Percentiles rank a stretch among this genome's conserved stretches.
Evolutionary conservation across 768 basidiomycete species (phyloP).

Genomic region (Hemileccinum impolitum): DNA sequence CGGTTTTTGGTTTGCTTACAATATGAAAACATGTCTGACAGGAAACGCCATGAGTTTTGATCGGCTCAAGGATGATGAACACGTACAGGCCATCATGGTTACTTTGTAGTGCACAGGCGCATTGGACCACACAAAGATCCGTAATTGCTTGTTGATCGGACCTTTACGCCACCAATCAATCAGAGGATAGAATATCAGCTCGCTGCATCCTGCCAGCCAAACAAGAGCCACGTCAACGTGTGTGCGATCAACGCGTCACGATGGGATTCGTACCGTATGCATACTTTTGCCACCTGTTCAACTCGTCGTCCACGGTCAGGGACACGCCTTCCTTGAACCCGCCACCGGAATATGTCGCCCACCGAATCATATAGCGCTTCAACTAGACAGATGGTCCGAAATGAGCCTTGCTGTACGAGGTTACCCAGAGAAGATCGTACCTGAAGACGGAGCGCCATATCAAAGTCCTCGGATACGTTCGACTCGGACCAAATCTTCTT

Average conservation of each 20-base stretch:
- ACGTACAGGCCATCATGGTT: conserved; percentile 51
- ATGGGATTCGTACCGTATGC: conserved; percentile 49
- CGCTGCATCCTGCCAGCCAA: conserved; percentile 22
- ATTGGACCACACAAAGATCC: conserved; percentile 71
- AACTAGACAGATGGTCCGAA: conserved; percentile 2
- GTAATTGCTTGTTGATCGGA: conserved; percentile 80
- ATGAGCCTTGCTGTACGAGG: no score
- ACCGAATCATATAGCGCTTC: conserved; percentile 32
- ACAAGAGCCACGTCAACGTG: no score
- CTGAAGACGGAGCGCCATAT: conserved; percentile 62
- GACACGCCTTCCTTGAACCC: conserved; percentile 96
- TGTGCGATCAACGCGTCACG: conserved; percentile 39
- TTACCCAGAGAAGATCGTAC: conserved; percentile 17
- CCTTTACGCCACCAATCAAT: conserved; percentile 73
- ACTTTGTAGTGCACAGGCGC: conserved; percentile 83
- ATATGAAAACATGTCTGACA: conserved; percentile 48
- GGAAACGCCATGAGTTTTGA: conserved; percentile 3
- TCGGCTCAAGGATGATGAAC: background rate
- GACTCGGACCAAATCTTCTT: conserved; percentile 72
- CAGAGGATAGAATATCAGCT: conserved; percentile 85
- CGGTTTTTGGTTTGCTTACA: conserved; percentile 34
- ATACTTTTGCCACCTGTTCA: conserved; percentile 95
- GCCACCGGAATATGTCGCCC: conserved; percentile 86
- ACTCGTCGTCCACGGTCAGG: conserved; percentile 84
- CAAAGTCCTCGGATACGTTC: conserved; percentile 68